Evolutionary conservation across 192 early-diverging fungal genomes (phyloP), one percentile per base, ranked within the genome.

Genomic region (Coemansia sp.): DNA sequence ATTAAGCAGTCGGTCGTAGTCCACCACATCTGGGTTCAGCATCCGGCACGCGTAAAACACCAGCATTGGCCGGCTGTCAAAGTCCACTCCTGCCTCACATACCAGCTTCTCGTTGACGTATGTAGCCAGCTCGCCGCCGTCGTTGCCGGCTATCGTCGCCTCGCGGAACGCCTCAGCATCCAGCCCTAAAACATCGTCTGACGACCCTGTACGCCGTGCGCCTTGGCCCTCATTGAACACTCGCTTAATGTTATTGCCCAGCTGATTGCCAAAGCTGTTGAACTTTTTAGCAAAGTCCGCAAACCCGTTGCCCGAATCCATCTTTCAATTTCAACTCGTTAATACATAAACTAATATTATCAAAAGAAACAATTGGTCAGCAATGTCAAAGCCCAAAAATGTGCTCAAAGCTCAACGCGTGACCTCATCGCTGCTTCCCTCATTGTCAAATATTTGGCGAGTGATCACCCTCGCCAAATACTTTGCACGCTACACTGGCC

Each of bases 1-100:
- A 55, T 84, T 85, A 23, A 94, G 77, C 69, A 97, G 86, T 29
- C 85, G 70, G 81, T 97, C 91, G 62, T 97, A 95, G 76, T 94
- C 83, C 10, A 90, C 86, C 11, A 83, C 79, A 27, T 79, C 70
- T n/a, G 93, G 93, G 72, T 93, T 86, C n/a, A 92, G 95, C 27
- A 97, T 76, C 32, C 90, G 87, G 79, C 92, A 92, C 19, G 93
- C 90, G 62, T 90, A 87, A 59, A 97, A 81, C 29, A 87, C 87
- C 35, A 95, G 79, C 66, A 97, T 89, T 4, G 92, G 91, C 59
- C 90, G 72, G 72, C 88, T 91, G 50, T 94, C 90, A 71, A 72
- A 85, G 73, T 97, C 95, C 54, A 92, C 87, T 39, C 93, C 95
- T 15, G 79, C 79, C 67, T 82, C 73, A 35, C 57, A 82, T 21